Evolutionary conservation across 1,284 basidiomycete species (phyloP).

Genomic region (Puccinia sorghi): DNA sequence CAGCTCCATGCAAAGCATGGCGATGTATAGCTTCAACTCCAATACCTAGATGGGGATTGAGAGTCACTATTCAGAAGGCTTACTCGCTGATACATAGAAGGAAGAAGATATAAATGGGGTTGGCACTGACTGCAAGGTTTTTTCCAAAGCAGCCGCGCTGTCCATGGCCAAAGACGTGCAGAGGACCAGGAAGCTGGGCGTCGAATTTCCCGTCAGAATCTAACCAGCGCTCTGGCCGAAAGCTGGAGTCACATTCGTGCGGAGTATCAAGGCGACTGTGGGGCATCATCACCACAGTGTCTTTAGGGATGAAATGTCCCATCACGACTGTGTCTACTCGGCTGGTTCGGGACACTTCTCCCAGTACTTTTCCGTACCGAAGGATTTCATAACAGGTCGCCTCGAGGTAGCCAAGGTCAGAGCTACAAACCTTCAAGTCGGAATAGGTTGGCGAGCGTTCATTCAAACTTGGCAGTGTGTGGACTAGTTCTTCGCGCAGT

Average conservation of each 20-base stretch:
- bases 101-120: neutral
- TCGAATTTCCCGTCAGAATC: slow-evolving; percentile 32
- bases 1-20: slow-evolving; percentile 40
- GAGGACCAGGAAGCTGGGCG: slow-evolving; percentile 30
- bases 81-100: too few species aligned
- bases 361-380: slow-evolving; percentile 27
- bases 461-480: slow-evolving; percentile 30
- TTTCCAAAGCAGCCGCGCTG: slow-evolving; percentile 40
- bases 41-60: slow-evolving; percentile 13
- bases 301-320: slow-evolving; percentile 34
- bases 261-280: neutral
- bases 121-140: slow-evolving; percentile 38
- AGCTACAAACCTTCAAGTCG: slow-evolving; percentile 30
- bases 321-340: slow-evolving; percentile 18
- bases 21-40: slow-evolving; percentile 45
- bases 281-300: slow-evolving; percentile 41
- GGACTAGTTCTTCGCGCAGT: slow-evolving; percentile 19
- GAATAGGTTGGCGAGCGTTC: slow-evolving; percentile 37
- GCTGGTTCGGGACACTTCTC: slow-evolving; percentile 35
- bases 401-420: slow-evolving; percentile 23
- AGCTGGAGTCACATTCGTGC: neutral
- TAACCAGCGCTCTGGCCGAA: slow-evolving; percentile 40
- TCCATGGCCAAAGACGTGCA: slow-evolving; percentile 45
- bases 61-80: neutral
- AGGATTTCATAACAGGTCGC: slow-evolving; percentile 33